Conservation (phyloP, 192 early-diverging fungal genomes). For the Coemansia furcata region DNA sequence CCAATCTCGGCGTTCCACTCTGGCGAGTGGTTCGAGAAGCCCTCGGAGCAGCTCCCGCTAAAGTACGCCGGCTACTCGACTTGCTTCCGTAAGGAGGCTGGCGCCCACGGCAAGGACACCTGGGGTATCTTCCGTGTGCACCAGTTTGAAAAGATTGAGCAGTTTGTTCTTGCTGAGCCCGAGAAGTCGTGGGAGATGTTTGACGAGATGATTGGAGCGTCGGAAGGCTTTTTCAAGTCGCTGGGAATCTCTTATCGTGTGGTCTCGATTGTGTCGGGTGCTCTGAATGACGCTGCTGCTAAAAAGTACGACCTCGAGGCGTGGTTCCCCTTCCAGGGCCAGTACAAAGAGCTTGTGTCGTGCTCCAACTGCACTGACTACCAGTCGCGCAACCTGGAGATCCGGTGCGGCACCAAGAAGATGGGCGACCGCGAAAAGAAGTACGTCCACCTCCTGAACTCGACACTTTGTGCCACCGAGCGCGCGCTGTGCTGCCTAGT, state of each 20-base stretch:
- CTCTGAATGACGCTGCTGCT: constrained; percentile 98
- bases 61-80: constrained; percentile 96
- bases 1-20: constrained; percentile 97
- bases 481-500: constrained; percentile 92
- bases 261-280: constrained; percentile 93
- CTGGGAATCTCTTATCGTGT: constrained; percentile 94
- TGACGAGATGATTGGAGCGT: constrained; percentile 87
- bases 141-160: constrained; percentile 99
- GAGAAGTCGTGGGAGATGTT: constrained; percentile 99
- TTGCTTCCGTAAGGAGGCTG: constrained; percentile 99
- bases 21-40: constrained; percentile 93
- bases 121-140: constrained; percentile 99
- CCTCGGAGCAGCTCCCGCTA: constrained; percentile 86
- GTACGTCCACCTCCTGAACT: constrained; percentile 97
- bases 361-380: constrained; percentile 99
- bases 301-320: constrained; percentile 99
- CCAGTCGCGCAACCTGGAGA: constrained; percentile 91
- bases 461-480: constrained; percentile 94
- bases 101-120: constrained; percentile 94
- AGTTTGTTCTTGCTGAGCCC: constrained; percentile 94
- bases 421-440: constrained; percentile 91
- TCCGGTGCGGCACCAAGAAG: constrained; percentile 96
- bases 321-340: constrained; percentile 98
- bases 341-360: constrained; percentile 97
- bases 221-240: constrained; percentile 95